These are phyloP conservation scores for Serpula lacrymans DNA, from an alignment of 768 basidiomycete species.

Conservation along the genomic window DNA sequence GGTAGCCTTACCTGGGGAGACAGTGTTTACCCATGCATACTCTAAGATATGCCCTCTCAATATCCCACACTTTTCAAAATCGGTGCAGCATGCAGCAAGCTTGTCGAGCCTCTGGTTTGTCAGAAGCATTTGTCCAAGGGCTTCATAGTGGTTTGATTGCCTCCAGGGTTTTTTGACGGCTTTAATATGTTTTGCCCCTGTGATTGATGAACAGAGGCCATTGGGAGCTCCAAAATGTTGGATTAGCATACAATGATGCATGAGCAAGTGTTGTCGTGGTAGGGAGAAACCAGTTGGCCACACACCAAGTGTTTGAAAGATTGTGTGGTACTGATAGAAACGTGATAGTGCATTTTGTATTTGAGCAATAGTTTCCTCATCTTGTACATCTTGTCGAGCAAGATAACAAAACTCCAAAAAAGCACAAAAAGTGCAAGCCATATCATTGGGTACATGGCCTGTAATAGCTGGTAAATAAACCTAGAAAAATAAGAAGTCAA, in stretches of 20 bases:
- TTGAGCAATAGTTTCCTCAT: constrained; percentile 11
- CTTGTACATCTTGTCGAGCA: constrained; percentile 11
- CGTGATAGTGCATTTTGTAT: constrained; percentile 13
- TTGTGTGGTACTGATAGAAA: constrained; percentile 19
- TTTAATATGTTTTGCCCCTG: too few species aligned
- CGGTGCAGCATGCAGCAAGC: constrained; percentile 4
- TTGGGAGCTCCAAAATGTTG: constrained; percentile 14
- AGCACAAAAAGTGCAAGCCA: constrained; percentile 18
- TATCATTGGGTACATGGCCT: constrained; percentile 22
- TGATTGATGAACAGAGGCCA: constrained; percentile 19
- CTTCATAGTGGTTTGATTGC: constrained; percentile 15
- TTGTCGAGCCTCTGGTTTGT: constrained; percentile 17
- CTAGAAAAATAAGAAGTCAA: neutral
- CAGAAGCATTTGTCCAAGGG: constrained; percentile 20
- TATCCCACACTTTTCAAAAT: neutral
- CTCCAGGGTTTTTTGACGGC: too few species aligned
- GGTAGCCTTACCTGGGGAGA: too few species aligned
- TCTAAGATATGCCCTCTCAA: constrained; percentile 14
- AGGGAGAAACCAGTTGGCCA: constrained; percentile 8
- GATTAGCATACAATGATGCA: constrained; percentile 11
- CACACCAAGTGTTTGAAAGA: constrained; percentile 16
- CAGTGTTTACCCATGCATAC: too few species aligned
- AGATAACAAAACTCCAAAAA: constrained; percentile 34
- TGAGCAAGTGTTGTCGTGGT: constrained; percentile 15
- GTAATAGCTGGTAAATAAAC: constrained; percentile 23